Evolutionary conservation across 1,139 yeast genomes (phyloP).

Genomic region (Starmera stellimalicola): DNA sequence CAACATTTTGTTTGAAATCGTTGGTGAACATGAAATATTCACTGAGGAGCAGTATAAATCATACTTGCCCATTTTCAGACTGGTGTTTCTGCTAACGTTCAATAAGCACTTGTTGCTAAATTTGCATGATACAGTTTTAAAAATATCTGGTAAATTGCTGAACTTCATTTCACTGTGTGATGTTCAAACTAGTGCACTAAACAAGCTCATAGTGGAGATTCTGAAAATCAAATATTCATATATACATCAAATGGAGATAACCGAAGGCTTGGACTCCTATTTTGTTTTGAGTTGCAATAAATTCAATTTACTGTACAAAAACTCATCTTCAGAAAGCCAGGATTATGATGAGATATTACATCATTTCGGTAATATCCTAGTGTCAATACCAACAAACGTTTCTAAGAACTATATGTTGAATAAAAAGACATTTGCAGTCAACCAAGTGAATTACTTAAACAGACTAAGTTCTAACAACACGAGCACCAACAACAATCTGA

Average conservation of each 20-base stretch:
- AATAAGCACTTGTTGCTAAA: slow-evolving; percentile 7
- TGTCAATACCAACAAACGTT: slow-evolving; percentile 14
- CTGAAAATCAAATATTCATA: slow-evolving; percentile 17
- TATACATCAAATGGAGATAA: slow-evolving; percentile 15
- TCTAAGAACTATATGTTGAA: slow-evolving; percentile 19
- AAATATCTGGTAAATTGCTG: slow-evolving; percentile 15
- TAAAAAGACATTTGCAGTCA: slow-evolving; percentile 13
- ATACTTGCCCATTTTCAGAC: slow-evolving; percentile 18
- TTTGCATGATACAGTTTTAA: slow-evolving; percentile 9
- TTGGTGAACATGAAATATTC: slow-evolving; percentile 17
- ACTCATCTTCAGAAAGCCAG: slow-evolving; percentile 5
- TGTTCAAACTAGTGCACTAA: slow-evolving; percentile 12
- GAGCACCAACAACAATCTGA: not conserved
- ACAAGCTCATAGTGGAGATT: slow-evolving; percentile 17
- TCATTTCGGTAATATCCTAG: slow-evolving; percentile 17
- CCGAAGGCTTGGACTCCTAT: slow-evolving; percentile 16
- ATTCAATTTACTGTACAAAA: slow-evolving; percentile 14
- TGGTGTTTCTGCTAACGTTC: slow-evolving; percentile 15
- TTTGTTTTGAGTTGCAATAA: slow-evolving; percentile 19
- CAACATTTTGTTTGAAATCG: slow-evolving; percentile 11
- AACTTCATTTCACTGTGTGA: slow-evolving; percentile 17
- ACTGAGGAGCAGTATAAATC: slow-evolving; percentile 16
- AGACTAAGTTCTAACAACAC: slow-evolving; percentile 1
- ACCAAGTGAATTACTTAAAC: slow-evolving; percentile 11
- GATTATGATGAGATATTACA: slow-evolving; percentile 18